Evolutionary conservation across 805 yeast genomes (phyloP).

Genomic region (Dipodascus albidus): DNA sequence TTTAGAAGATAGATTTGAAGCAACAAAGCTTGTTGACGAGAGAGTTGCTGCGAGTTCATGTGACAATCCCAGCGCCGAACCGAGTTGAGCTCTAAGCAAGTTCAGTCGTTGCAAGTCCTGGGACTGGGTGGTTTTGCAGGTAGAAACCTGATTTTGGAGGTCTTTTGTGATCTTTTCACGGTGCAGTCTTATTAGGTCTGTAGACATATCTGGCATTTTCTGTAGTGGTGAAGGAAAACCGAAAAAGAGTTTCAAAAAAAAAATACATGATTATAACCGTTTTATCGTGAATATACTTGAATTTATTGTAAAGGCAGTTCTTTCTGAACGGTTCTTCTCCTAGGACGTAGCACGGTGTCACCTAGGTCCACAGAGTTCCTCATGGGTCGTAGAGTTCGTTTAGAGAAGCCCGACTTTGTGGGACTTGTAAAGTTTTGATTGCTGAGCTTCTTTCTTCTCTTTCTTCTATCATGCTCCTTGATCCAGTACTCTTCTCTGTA

Average conservation of each 20-base stretch:
- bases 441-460: slow-evolving; percentile 3
- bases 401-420: neutral
- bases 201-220: neutral
- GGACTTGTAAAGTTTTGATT: neutral
- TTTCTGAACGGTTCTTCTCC: neutral
- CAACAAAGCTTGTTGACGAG: slow-evolving; percentile 50
- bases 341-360: neutral
- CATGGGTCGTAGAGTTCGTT: neutral
- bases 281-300: neutral
- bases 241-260: no score
- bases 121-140: slow-evolving; percentile 9
- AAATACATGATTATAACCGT: no score
- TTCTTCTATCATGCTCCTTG: slow-evolving; percentile 41
- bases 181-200: neutral
- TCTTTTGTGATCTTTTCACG: neutral
- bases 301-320: neutral
- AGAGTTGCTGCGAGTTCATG: slow-evolving; percentile 43
- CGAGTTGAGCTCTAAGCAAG: slow-evolving; percentile 19
- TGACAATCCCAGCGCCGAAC: slow-evolving; percentile 31
- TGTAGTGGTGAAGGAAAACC: neutral
- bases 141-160: slow-evolving; percentile 8
- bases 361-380: slow-evolving; percentile 1
- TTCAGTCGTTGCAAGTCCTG: slow-evolving; percentile 19
- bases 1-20: slow-evolving; percentile 54
- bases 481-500: slow-evolving; percentile 92